Conservation (phyloP, 345 rosid species). For the Psidium guajava region DNA sequence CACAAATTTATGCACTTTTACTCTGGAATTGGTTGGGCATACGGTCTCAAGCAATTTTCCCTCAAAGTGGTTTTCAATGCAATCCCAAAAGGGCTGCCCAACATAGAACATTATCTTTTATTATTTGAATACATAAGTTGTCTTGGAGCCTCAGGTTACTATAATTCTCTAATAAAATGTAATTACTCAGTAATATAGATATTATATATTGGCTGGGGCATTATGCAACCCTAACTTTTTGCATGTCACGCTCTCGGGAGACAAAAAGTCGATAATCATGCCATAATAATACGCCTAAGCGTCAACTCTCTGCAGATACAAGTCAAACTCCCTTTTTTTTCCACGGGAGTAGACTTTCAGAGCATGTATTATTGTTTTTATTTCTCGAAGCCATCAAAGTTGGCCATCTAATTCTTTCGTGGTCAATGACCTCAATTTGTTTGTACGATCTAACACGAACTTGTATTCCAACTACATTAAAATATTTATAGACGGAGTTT, state of each 20-base stretch:
- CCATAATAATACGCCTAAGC: neutral
- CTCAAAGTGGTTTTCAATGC: neutral
- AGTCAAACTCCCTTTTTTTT: neutral
- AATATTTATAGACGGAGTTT: neutral
- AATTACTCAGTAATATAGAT: neutral
- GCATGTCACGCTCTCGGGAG: neutral
- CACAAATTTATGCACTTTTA: neutral
- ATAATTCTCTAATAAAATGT: neutral
- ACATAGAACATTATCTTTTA: neutral
- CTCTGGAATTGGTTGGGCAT: neutral
- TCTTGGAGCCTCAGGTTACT: neutral
- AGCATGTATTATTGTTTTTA: neutral
- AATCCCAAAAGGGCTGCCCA: neutral
- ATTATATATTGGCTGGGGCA: neutral
- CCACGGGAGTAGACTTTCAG: neutral
- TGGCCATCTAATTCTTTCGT: neutral
- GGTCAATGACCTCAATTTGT: neutral
- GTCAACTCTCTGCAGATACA: neutral
- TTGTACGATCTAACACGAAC: neutral
- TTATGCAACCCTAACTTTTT: neutral
- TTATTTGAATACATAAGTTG: neutral
- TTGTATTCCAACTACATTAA: neutral
- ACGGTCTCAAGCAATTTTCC: neutral
- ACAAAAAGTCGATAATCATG: neutral
- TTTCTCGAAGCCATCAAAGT: neutral